These are phyloP conservation scores for Trichoderma koningiopsis DNA, from an alignment of 2,329 filamentous ascomycete species.

Conservation along the genomic window DNA sequence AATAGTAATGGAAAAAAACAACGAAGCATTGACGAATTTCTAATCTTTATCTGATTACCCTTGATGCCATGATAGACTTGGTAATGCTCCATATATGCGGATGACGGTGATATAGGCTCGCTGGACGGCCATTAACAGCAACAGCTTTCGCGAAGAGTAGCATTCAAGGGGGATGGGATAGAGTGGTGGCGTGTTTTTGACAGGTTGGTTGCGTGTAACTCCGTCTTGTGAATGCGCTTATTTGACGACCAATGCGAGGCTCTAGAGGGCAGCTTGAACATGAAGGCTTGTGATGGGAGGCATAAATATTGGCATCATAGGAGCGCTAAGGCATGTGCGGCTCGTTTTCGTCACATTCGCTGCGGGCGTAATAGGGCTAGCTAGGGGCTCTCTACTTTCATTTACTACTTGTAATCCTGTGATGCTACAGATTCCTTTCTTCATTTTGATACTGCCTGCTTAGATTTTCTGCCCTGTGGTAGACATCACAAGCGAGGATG, in stretches of 20 bases:
- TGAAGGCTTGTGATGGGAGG: not conserved
- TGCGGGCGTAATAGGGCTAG: not conserved
- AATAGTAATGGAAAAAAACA: not conserved
- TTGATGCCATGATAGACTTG: not conserved
- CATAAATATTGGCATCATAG: not conserved
- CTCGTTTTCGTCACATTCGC: not conserved
- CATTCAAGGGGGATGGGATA: not conserved
- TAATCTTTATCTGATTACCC: not conserved
- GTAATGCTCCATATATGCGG: not conserved
- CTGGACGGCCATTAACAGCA: not conserved
- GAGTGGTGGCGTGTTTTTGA: not conserved
- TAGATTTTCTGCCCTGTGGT: not conserved
- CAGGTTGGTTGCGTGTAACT: not conserved
- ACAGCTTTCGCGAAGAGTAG: not conserved
- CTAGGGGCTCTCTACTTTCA: not conserved
- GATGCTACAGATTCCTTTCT: not conserved
- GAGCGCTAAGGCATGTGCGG: not conserved
- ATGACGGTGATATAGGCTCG: slow-evolving; percentile 2
- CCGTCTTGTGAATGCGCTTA: not conserved
- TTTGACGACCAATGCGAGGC: not conserved
- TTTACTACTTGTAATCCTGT: not conserved
- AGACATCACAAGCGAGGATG: not conserved
- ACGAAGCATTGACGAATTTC: not conserved
- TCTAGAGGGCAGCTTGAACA: not conserved
- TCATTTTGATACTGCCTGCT: not conserved